Conservation (phyloP, 179 eudicot species). For the Amaranthus tricolor region DNA sequence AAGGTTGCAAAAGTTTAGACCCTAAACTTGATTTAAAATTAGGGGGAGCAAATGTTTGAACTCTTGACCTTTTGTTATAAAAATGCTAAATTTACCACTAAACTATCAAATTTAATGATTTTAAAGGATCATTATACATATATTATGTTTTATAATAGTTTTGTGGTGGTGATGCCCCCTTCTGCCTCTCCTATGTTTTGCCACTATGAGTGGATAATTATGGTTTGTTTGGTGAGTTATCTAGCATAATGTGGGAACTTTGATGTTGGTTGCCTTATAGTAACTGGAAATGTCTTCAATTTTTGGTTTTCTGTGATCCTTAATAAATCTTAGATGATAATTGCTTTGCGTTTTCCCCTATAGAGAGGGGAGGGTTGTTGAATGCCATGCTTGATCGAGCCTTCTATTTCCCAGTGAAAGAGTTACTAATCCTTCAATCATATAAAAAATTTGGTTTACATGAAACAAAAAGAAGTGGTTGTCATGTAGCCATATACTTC, state of each 20-base stretch:
- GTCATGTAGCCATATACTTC: too few species aligned
- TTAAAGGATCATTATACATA: too few species aligned
- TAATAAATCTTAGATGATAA: not conserved
- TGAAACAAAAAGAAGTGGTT: not conserved
- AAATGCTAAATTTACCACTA: too few species aligned
- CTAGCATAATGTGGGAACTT: not conserved
- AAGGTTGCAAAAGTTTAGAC: too few species aligned
- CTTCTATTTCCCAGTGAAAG: not conserved
- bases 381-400: not conserved
- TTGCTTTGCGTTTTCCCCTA: not conserved
- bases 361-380: not conserved
- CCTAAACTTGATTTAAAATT: too few species aligned
- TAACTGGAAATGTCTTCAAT: conserved; percentile 6
- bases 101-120: too few species aligned
- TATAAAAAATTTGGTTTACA: not conserved
- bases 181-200: too few species aligned
- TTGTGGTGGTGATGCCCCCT: too few species aligned
- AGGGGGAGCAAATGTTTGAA: too few species aligned
- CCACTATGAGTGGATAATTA: too few species aligned
- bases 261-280: not conserved
- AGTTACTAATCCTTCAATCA: not conserved
- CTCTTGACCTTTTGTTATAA: too few species aligned
- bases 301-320: not conserved
- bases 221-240: not conserved
- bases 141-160: too few species aligned